Conservation (phyloP, 1,284 basidiomycete genomes). For the Ceratobasidium theobromae region DNA sequence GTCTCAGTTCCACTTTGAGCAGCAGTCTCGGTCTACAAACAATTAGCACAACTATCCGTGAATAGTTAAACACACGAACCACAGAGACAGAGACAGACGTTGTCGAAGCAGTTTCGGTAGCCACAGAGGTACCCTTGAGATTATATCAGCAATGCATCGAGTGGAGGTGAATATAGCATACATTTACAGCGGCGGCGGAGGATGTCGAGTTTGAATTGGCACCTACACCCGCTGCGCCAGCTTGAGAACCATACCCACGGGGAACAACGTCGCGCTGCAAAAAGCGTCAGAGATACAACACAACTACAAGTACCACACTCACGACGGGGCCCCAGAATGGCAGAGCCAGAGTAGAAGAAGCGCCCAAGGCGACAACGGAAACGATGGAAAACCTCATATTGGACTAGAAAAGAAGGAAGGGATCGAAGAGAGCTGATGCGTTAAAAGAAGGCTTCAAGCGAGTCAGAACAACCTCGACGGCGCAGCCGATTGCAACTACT, state of each 20-base stretch:
- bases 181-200: no score
- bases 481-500: background rate
- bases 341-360: slow-evolving; percentile 9
- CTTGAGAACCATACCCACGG: no score
- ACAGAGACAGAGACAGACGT: background rate
- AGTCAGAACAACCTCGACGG: background rate
- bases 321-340: slow-evolving; percentile 4
- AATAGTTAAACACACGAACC: background rate
- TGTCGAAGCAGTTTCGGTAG: background rate
- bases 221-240: no score
- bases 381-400: slow-evolving; percentile 24
- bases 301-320: background rate
- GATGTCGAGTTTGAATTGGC: no score
- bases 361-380: slow-evolving; percentile 19
- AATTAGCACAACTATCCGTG: background rate
- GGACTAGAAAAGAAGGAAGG: background rate
- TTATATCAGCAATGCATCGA: background rate
- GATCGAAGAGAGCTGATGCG: background rate
- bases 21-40: background rate
- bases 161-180: no score
- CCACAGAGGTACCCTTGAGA: no score
- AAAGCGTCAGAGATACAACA: background rate
- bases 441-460: slow-evolving; percentile 25
- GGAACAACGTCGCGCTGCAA: slow-evolving; percentile 1
- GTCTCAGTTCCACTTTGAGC: background rate